Conservation (phyloP, 1,139 yeast species). For the Taphrina populina region DNA sequence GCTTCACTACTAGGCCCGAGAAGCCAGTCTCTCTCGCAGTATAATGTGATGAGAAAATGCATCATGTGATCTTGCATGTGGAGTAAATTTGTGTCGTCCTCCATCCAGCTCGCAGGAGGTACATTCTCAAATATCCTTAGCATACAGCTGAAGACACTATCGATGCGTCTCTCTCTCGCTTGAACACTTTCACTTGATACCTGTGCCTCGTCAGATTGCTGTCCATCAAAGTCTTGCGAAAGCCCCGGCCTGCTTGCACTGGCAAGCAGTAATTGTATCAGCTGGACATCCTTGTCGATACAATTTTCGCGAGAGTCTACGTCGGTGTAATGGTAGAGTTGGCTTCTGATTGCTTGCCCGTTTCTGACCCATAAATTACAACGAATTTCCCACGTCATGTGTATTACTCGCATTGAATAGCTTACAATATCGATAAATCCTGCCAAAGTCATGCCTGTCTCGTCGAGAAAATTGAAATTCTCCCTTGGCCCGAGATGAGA, state of each 20-base stretch:
- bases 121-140: slow-evolving; percentile 5
- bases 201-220: too few species aligned
- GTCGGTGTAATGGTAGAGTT: slow-evolving; percentile 73
- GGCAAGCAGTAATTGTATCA: slow-evolving; percentile 66
- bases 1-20: slow-evolving; percentile 53
- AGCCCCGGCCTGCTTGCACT: too few species aligned
- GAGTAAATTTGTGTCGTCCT: slow-evolving; percentile 43
- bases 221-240: too few species aligned
- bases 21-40: slow-evolving; percentile 67
- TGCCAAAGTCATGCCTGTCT: not conserved
- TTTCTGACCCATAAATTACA: slow-evolving; percentile 90
- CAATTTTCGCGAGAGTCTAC: slow-evolving; percentile 74
- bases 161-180: too few species aligned
- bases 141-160: not conserved
- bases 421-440: too few species aligned
- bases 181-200: too few species aligned
- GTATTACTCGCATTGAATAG: slow-evolving; percentile 75
- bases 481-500: slow-evolving; percentile 3
- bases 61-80: slow-evolving; percentile 81
- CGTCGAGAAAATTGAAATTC: not conserved
- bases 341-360: slow-evolving; percentile 73
- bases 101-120: slow-evolving; percentile 14
- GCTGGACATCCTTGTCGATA: slow-evolving; percentile 48
- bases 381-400: slow-evolving; percentile 69
- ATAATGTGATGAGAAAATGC: slow-evolving; percentile 63